phyloP scores from a whole-genome alignment of 1,139 yeast species.

The Martiniozyma asiatica region DNA sequence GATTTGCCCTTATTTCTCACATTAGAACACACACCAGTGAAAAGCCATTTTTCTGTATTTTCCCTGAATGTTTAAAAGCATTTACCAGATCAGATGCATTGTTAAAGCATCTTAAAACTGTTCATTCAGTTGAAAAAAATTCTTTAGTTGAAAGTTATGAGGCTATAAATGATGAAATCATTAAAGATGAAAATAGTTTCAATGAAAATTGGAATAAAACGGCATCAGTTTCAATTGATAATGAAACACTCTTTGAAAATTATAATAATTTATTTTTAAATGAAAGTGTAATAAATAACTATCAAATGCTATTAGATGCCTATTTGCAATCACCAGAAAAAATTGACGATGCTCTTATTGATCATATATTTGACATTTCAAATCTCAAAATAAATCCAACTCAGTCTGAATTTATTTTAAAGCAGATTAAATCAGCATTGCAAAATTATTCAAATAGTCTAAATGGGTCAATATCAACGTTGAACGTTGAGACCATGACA shows the following conservation, averaged over 20 bases:
- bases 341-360: constrained; percentile 7
- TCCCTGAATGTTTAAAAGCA: constrained; percentile 57
- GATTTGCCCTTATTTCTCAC: constrained; percentile 52
- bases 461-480: constrained; percentile 3
- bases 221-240: constrained; percentile 2
- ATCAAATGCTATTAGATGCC: constrained; percentile 10
- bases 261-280: not conserved
- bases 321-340: constrained; percentile 5
- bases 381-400: constrained; percentile 10
- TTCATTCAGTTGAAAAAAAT: constrained; percentile 37
- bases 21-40: constrained; percentile 58
- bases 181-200: constrained; percentile 1
- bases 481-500: constrained; percentile 17
- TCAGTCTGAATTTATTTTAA: constrained; percentile 4
- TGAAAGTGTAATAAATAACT: constrained; percentile 5
- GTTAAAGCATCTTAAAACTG: constrained; percentile 51
- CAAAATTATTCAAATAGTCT: constrained; percentile 5
- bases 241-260: too few relatives aligned
- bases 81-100: constrained; percentile 52
- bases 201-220: constrained; percentile 3
- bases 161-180: constrained; percentile 8
- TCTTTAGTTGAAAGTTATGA: constrained; percentile 13
- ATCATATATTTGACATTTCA: constrained; percentile 7
- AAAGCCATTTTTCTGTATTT: constrained; percentile 53
- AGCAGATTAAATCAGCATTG: constrained; percentile 6